phyloP scores from a whole-genome alignment of 73 alveolate species.

The Paraurostyla sp. region DNA sequence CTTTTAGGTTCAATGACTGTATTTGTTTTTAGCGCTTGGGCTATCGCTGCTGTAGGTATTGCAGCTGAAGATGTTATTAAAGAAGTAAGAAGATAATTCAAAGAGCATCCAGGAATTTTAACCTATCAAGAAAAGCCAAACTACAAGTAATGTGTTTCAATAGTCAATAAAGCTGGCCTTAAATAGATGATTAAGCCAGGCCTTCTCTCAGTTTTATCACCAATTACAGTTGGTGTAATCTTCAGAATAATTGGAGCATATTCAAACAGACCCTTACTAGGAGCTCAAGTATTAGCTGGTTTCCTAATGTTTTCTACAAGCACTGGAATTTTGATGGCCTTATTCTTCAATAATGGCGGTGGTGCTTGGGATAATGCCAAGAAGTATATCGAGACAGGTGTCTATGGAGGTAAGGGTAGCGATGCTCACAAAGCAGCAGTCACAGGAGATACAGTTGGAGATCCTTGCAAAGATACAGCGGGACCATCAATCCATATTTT shows the following conservation, averaged over 20 bases:
- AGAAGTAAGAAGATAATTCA: constrained; percentile 89
- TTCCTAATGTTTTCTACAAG: constrained; percentile 94
- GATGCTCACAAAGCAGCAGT: constrained; percentile 96
- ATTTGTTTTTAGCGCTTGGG: constrained; percentile 86
- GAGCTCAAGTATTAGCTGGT: constrained; percentile 88
- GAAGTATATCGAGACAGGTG: constrained; percentile 93
- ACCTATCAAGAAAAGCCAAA: constrained; percentile 82
- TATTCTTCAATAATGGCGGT: constrained; percentile 94
- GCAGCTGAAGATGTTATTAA: constrained; percentile 89
- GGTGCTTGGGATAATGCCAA: constrained; percentile 98
- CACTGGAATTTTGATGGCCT: constrained; percentile 91
- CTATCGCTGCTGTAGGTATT: constrained; percentile 87
- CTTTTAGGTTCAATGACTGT: constrained; percentile 85
- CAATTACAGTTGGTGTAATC: constrained; percentile 77
- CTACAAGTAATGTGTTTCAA: constrained; percentile 79
- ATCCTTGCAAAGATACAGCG: constrained; percentile 93
- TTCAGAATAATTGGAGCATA: constrained; percentile 75
- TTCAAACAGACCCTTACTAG: constrained; percentile 68
- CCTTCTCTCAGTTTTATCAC: constrained; percentile 79
- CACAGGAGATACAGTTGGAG: constrained; percentile 98
- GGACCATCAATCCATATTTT: constrained; percentile 95
- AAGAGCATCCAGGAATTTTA: constrained; percentile 86
- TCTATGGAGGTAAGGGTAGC: constrained; percentile 92
- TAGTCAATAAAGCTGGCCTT: constrained; percentile 87
- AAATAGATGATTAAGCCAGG: constrained; percentile 90